A percentile compares a stretch with the other conserved stretches of the same genome.
Conservation (phyloP, 75 land plant species). For the Azolla pinnata region DNA sequence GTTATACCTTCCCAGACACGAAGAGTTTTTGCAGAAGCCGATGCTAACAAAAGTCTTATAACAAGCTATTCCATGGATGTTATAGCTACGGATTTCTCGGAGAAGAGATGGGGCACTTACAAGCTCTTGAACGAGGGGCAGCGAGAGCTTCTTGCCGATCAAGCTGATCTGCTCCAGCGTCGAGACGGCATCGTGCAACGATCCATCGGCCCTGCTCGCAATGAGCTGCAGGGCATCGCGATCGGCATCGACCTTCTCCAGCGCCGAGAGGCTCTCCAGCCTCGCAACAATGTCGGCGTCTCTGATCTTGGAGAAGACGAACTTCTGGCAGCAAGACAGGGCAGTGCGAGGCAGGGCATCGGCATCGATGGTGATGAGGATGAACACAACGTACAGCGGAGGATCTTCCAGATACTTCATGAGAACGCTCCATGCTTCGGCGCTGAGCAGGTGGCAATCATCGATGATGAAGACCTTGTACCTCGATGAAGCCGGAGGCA, state of each 20-base stretch:
- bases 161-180: slow-evolving; percentile 33
- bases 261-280: slow-evolving; percentile 11
- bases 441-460: slow-evolving; percentile 26
- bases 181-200: slow-evolving; percentile 31
- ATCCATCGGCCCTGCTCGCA: slow-evolving; percentile 25
- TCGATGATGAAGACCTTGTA: slow-evolving; percentile 36
- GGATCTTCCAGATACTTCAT: slow-evolving; percentile 29
- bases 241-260: slow-evolving; percentile 20
- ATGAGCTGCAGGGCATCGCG: slow-evolving; percentile 22
- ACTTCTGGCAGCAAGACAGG: slow-evolving; percentile 33
- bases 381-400: slow-evolving; percentile 32
- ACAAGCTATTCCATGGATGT: too few relatives aligned
- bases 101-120: too few relatives aligned
- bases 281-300: slow-evolving; percentile 21
- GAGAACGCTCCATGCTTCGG: slow-evolving; percentile 30
- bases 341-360: slow-evolving; percentile 24
- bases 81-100: too few relatives aligned
- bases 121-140: slow-evolving; percentile 24
- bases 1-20: too few relatives aligned
- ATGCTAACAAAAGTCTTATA: too few relatives aligned
- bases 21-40: too few relatives aligned
- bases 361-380: slow-evolving; percentile 33
- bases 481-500: slow-evolving; percentile 12
- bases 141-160: slow-evolving; percentile 22
- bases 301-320: slow-evolving; percentile 27